These are phyloP conservation scores for Pharus latifolius DNA, from an alignment of 176 grass and related monocot species.

Conservation along the genomic window DNA sequence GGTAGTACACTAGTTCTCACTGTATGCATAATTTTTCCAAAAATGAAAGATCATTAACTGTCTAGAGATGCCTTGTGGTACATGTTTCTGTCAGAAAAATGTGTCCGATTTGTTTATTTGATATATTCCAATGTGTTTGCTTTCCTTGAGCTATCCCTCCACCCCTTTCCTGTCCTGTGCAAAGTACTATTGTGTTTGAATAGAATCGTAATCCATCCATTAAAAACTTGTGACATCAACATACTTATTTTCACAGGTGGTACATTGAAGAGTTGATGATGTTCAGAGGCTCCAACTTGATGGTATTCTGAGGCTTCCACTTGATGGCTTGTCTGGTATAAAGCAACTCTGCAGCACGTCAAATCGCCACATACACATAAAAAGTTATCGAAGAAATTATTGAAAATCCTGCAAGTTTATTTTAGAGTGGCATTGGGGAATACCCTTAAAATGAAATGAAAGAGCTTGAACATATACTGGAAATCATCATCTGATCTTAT, in stretches of 20 bases:
- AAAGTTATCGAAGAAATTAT: neutral
- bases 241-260: constrained; percentile 4
- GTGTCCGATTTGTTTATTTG: neutral
- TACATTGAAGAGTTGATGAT: neutral
- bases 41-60: no score
- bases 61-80: no score
- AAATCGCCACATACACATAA: neutral
- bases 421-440: neutral
- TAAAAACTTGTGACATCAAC: neutral
- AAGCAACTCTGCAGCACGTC: neutral
- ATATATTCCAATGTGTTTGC: neutral
- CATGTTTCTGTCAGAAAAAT: no score
- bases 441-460: neutral
- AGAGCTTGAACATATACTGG: neutral
- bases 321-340: neutral
- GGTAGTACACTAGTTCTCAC: no score
- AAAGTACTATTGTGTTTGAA: neutral
- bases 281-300: neutral
- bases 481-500: neutral
- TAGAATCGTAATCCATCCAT: neutral
- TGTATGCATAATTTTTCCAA: no score
- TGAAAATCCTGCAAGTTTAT: neutral
- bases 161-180: neutral
- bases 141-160: neutral
- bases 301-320: neutral